These are phyloP conservation scores for Posidonia oceanica DNA, from an alignment of 116 monocot species.

Conservation along the genomic window DNA sequence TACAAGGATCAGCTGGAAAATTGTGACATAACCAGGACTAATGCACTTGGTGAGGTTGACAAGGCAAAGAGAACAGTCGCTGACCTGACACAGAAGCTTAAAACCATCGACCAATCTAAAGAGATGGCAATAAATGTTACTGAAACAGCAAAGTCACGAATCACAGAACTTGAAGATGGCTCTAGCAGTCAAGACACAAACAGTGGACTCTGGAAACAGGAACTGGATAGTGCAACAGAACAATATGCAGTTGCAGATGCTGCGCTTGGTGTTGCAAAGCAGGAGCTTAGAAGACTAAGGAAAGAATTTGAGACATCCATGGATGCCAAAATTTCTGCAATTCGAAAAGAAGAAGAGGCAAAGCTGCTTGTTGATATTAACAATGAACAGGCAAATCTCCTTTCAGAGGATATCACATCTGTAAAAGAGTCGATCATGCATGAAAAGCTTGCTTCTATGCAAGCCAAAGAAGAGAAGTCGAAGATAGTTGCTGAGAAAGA, in stretches of 20 bases:
- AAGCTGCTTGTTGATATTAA: slow-evolving; percentile 28
- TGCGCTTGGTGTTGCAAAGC: slow-evolving; percentile 57
- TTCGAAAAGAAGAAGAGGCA: slow-evolving; percentile 40
- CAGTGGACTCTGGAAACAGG: slow-evolving; percentile 25
- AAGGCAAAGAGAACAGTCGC: slow-evolving; percentile 41
- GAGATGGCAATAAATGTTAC: slow-evolving; percentile 37
- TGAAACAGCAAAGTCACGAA: slow-evolving; percentile 50
- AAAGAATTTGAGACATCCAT: slow-evolving; percentile 55
- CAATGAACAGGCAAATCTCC: slow-evolving; percentile 30
- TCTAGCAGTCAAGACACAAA: slow-evolving; percentile 12
- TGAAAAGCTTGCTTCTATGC: slow-evolving; percentile 47
- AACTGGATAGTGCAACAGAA: slow-evolving; percentile 46
- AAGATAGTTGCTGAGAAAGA: slow-evolving; percentile 50
- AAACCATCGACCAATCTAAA: slow-evolving; percentile 47
- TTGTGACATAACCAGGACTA: slow-evolving; percentile 41
- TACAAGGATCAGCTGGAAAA: slow-evolving; percentile 56
- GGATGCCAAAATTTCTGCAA: slow-evolving; percentile 43
- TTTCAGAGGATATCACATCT: slow-evolving; percentile 35
- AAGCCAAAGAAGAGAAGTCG: slow-evolving; percentile 50
- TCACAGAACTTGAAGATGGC: slow-evolving; percentile 24
- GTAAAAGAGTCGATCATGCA: slow-evolving; percentile 49
- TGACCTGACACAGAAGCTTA: slow-evolving; percentile 44
- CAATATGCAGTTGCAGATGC: slow-evolving; percentile 36
- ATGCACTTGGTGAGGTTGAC: slow-evolving; percentile 52
- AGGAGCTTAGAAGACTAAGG: slow-evolving; percentile 48